phyloP scores from a whole-genome alignment of 108 stramenopile genomes.

The Nitzschia palea region DNA sequence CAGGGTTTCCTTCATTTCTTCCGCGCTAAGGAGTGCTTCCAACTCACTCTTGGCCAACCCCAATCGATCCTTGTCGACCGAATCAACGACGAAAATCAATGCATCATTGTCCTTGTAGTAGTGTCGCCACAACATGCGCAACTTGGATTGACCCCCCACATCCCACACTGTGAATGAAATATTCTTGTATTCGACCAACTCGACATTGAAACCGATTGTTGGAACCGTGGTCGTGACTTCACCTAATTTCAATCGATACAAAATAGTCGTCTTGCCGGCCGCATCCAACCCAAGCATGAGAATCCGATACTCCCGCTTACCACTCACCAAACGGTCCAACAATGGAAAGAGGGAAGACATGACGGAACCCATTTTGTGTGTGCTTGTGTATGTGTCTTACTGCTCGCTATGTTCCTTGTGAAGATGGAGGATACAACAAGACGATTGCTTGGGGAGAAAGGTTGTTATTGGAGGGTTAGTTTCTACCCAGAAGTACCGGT shows the following conservation, averaged over 20 bases:
- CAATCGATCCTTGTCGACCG: slow-evolving; percentile 96
- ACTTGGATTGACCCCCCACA: slow-evolving; percentile 98
- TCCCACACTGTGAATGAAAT: slow-evolving; percentile 97
- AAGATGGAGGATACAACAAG: too few species aligned
- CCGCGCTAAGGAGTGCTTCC: slow-evolving; percentile 94
- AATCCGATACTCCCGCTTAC: slow-evolving; percentile 94
- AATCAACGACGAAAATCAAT: slow-evolving; percentile 98
- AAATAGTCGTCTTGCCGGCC: slow-evolving; percentile 96
- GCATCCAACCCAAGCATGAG: slow-evolving; percentile 98
- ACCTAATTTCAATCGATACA: slow-evolving; percentile 97
- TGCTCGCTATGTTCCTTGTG: background rate
- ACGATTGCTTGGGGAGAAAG: too few species aligned
- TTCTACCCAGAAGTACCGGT: too few species aligned
- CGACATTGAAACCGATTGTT: slow-evolving; percentile 96
- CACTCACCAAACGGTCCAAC: slow-evolving; percentile 31
- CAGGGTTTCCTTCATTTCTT: slow-evolving; percentile 92
- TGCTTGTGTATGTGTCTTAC: background rate
- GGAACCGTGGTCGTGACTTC: slow-evolving; percentile 93
- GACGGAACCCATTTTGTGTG: background rate
- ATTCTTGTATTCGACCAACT: slow-evolving; percentile 94
- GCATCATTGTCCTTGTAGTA: slow-evolving; percentile 99
- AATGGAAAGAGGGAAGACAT: slow-evolving; percentile 10
- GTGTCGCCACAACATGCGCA: slow-evolving; percentile 98
- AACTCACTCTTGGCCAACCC: slow-evolving; percentile 96
- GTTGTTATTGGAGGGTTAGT: too few species aligned